Conservation (phyloP, 352 stramenopile genomes). For the Globisporangium mamillatum region DNA sequence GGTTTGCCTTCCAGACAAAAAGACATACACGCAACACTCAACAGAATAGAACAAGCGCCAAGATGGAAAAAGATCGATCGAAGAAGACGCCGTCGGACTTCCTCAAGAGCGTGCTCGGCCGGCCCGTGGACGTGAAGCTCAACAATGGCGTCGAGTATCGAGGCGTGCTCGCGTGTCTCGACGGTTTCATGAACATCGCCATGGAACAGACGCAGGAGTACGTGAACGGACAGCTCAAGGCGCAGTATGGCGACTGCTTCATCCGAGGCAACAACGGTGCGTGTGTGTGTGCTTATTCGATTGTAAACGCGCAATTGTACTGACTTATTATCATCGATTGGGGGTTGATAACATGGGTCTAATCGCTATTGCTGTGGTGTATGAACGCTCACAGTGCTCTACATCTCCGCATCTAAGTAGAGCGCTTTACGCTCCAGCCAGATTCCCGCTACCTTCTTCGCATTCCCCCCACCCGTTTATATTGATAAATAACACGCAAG, state of each 20-base stretch:
- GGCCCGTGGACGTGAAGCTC: conserved; percentile 97
- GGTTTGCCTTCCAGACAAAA: neutral
- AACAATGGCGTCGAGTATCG: conserved; percentile 99
- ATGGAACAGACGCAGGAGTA: conserved; percentile 99
- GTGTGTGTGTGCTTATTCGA: conserved; percentile 13
- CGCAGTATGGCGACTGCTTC: conserved; percentile 99
- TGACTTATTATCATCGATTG: neutral
- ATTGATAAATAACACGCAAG: conserved; percentile 1
- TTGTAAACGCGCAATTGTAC: neutral
- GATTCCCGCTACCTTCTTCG: neutral
- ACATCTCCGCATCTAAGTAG: conserved; percentile 85
- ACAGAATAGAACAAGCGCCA: conserved; percentile 18
- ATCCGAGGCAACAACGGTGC: conserved; percentile 99
- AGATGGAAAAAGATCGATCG: conserved; percentile 33
- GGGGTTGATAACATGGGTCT: neutral
- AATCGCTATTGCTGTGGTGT: neutral
- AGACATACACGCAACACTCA: conserved; percentile 11
- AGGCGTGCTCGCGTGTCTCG: conserved; percentile 97
- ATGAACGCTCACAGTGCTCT: conserved; percentile 49
- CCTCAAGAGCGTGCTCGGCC: conserved; percentile 91
- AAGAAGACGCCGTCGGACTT: conserved; percentile 92
- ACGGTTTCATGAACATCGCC: conserved; percentile 99
- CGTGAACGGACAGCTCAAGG: conserved; percentile 98
- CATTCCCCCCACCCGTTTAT: neutral
- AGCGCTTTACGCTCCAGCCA: neutral